Percentiles rank a stretch among this genome's conserved stretches.
These are phyloP conservation scores for Hypoxylon sp. DNA, from an alignment of 2,329 filamentous ascomycete genomes.

Conservation along the genomic window DNA sequence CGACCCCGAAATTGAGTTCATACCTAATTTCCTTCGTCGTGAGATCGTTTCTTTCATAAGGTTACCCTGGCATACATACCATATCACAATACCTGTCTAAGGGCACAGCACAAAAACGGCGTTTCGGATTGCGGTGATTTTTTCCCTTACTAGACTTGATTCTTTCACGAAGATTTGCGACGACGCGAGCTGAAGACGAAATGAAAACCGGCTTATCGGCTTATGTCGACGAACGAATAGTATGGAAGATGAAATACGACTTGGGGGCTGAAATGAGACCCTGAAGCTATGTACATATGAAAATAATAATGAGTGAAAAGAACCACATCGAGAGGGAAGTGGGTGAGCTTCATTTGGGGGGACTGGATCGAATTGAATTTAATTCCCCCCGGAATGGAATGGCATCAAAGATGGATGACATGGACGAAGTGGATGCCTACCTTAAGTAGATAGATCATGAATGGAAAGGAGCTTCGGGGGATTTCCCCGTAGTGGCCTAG, in stretches of 20 bases:
- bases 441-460: constrained; percentile 28
- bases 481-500: constrained; percentile 15
- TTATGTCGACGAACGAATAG: constrained; percentile 14
- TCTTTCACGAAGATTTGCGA: constrained; percentile 33
- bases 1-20: constrained; percentile 28
- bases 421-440: constrained; percentile 8
- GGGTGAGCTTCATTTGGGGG: constrained; percentile 15
- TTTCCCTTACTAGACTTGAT: constrained; percentile 32
- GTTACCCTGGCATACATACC: constrained; percentile 32
- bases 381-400: constrained; percentile 16
- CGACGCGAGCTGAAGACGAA: constrained; percentile 21
- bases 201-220: constrained; percentile 16
- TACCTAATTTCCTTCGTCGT: constrained; percentile 16
- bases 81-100: constrained; percentile 8
- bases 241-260: constrained; percentile 22
- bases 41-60: constrained; percentile 6
- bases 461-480: constrained; percentile 26
- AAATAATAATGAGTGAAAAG: constrained; percentile 24
- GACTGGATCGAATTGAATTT: constrained; percentile 15
- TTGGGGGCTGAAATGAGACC: constrained; percentile 19
- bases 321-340: constrained; percentile 3
- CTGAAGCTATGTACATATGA: constrained; percentile 39
- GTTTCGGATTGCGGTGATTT: constrained; percentile 44
- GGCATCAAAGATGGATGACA: constrained; percentile 5
- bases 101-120: constrained; percentile 47